Conservation (phyloP, 805 yeast species). For the Nakazawaea wickerhamii region DNA sequence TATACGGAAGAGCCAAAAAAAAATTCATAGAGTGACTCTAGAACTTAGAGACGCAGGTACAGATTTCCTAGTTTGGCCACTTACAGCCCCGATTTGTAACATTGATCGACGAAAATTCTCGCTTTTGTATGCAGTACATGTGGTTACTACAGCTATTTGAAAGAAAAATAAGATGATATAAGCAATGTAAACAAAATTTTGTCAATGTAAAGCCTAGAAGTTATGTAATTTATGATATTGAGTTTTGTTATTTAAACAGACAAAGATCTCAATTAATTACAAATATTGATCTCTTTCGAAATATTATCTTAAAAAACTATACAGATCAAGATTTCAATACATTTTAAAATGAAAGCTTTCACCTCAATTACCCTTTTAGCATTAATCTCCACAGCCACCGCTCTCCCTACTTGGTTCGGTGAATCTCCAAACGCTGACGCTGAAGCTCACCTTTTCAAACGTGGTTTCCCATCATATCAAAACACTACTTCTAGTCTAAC, state of each 20-base stretch:
- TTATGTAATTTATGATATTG: neutral
- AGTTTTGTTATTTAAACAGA: neutral
- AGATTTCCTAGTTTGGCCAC: slow-evolving; percentile 9
- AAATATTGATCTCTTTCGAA: neutral
- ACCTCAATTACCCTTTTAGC: neutral
- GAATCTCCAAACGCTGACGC: neutral
- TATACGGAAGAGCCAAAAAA: too few species aligned
- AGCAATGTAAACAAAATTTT: neutral
- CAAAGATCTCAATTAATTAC: neutral
- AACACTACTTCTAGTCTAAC: neutral
- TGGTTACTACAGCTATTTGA: neutral
- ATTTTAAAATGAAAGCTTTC: slow-evolving; percentile 2
- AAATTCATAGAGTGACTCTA: too few species aligned
- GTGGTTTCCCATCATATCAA: neutral
- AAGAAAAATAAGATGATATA: neutral
- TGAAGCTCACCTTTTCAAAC: neutral
- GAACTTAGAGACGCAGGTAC: slow-evolving; percentile 7
- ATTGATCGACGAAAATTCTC: neutral
- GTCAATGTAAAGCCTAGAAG: neutral
- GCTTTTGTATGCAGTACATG: neutral
- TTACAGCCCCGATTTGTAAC: slow-evolving; percentile 1
- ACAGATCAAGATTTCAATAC: too few species aligned
- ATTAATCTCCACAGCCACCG: slow-evolving; percentile 2
- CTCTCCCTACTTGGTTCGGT: slow-evolving; percentile 10
- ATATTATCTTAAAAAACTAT: too few species aligned